Evolutionary conservation across 495 filamentous ascomycete species (phyloP), one percentile per base, ranked within the genome.

Genomic region (Aspergillus kassunensis): DNA sequence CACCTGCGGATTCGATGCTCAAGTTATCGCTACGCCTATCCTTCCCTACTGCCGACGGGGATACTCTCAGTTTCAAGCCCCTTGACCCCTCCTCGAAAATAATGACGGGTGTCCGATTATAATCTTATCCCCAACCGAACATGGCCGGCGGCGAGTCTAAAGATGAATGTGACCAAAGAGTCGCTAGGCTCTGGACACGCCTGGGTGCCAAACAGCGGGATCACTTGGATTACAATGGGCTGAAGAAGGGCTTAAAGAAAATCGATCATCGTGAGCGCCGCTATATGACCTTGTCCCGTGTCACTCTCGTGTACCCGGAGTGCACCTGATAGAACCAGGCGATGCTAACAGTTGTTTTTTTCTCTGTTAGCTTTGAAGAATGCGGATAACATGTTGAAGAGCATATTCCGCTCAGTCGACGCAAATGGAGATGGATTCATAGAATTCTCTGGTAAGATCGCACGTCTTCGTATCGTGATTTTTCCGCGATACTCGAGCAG

Each of bases 221-320:
- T 29, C 80, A 87, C 65, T 72, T 98, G 54, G 91, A 97, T 71
- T 70, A 89, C 44, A 83, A 83, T 63, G 89, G 84, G 15, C 71
- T 98, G 51, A 88, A 90, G 68, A 87, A 82, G 66, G 93, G 95
- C 12, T 68, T 98, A 54, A 84, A 73, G 66, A 87, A 84, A 66
- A 90, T 97, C 53, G 90, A 98, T 67, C 93, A 98, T 68, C 93
- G 91, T 95, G 75, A 78, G 90, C 67, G 29, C 33, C 33, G 31
- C 48, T 54, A 45, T 25, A 50, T 60, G 59, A 62, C 51, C 53
- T 31, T 20, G 20, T 67, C 54, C 50, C 56, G 51, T 68, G 64
- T 57, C 57, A 53, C 39, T 31, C n/a, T n/a, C n/a, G n/a, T n/a
- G n/a, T 41, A 8, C n/a, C 44, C 10, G 7, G 30, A 46, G 25